phyloP scores from a whole-genome alignment of 129 eudicot species.

The Flaveria brownii region DNA sequence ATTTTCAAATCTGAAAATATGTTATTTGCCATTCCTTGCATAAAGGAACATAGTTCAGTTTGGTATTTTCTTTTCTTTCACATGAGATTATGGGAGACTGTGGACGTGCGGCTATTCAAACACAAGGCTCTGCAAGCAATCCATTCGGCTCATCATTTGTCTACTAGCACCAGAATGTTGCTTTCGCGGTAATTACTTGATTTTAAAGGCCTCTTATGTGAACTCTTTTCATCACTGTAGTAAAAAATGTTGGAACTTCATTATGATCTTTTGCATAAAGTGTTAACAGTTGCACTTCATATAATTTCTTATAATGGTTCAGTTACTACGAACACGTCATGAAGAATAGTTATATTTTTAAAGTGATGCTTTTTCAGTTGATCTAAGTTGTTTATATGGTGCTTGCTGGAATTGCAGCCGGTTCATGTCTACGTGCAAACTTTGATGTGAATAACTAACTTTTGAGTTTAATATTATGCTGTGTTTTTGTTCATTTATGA shows the following conservation, averaged over 20 bases:
- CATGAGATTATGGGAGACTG: slow-evolving; percentile 89
- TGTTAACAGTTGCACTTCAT: neutral
- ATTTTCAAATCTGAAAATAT: no score
- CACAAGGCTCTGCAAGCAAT: slow-evolving; percentile 86
- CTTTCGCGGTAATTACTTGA: slow-evolving; percentile 67
- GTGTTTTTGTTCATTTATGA: no score
- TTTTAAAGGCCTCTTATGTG: neutral
- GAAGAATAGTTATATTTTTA: slow-evolving; percentile 89
- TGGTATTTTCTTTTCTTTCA: neutral
- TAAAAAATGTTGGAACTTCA: neutral
- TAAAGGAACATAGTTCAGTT: neutral
- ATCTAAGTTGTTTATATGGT: slow-evolving; percentile 38
- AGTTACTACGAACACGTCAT: slow-evolving; percentile 53
- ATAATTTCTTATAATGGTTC: slow-evolving; percentile 16
- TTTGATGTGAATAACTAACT: no score
- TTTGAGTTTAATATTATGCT: no score
- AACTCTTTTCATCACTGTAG: no score
- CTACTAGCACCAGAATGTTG: slow-evolving; percentile 86
- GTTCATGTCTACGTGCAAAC: neutral
- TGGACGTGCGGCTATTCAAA: slow-evolving; percentile 90
- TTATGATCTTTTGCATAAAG: neutral
- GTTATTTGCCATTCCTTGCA: neutral
- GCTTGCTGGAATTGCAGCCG: neutral
- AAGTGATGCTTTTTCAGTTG: slow-evolving; percentile 82
- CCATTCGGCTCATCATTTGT: slow-evolving; percentile 94